These are phyloP conservation scores for Solanum bulbocastanum DNA, from an alignment of 257 asterid species.

Conservation along the genomic window DNA sequence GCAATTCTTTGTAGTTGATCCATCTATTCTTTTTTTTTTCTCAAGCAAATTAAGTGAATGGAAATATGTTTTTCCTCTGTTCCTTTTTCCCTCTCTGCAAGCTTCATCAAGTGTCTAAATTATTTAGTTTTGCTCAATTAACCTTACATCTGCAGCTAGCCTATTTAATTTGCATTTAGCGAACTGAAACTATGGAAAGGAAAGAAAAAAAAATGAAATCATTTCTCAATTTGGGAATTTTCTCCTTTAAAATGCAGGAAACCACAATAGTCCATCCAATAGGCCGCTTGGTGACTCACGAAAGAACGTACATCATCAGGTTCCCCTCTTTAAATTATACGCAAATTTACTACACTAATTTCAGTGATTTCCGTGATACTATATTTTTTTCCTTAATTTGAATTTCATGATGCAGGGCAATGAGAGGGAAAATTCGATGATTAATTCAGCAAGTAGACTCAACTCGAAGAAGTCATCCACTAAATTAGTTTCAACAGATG, in stretches of 20 bases:
- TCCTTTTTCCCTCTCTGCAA: neutral
- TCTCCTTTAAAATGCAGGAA: conserved; percentile 10
- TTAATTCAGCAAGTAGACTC: neutral
- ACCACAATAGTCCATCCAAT: neutral
- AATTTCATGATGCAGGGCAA: neutral
- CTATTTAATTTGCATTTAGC: neutral
- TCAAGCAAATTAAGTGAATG: neutral
- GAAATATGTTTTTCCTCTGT: neutral
- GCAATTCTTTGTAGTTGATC: neutral
- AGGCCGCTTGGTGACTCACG: neutral
- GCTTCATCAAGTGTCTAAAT: neutral
- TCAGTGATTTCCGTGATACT: neutral
- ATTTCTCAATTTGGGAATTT: neutral
- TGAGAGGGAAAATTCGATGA: neutral
- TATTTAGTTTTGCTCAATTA: neutral
- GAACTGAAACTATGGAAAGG: neutral
- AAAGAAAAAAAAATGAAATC: neutral
- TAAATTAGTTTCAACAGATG: neutral
- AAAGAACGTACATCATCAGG: neutral
- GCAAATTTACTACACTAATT: neutral
- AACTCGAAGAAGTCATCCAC: neutral
- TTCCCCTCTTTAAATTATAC: neutral
- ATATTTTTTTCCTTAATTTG: neutral
- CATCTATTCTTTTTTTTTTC: neutral
- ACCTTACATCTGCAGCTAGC: neutral